These are phyloP conservation scores for Saccharomycopsis capsularis DNA, from an alignment of 805 yeast species.

Conservation along the genomic window DNA sequence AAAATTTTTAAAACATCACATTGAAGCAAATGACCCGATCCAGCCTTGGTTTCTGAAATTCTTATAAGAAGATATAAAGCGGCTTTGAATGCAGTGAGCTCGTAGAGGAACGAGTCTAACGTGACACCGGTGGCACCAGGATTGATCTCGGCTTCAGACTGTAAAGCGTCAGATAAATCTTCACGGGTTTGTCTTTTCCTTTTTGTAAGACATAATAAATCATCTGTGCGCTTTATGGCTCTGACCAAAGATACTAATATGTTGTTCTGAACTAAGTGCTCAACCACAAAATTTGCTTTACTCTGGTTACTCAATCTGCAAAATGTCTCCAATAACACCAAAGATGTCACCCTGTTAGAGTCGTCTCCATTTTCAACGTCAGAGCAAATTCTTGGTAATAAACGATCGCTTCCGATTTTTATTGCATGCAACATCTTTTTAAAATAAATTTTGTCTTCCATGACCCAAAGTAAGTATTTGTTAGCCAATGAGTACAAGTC, in stretches of 20 bases:
- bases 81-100: conserved; percentile 69
- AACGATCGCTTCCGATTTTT: conserved; percentile 49
- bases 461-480: conserved; percentile 50
- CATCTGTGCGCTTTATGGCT: conserved; percentile 60
- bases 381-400: conserved; percentile 59
- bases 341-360: conserved; percentile 63
- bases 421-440: conserved; percentile 39
- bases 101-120: conserved; percentile 55
- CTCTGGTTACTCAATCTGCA: conserved; percentile 20
- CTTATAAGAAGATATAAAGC: conserved; percentile 62
- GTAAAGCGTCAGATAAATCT: no score
- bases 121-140: conserved; percentile 22
- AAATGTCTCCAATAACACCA: conserved; percentile 65
- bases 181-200: no score
- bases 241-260: conserved; percentile 58
- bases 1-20: conserved; percentile 57
- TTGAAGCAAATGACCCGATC: conserved; percentile 72
- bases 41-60: conserved; percentile 67
- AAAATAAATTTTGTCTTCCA: conserved; percentile 29
- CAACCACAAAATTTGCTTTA: conserved; percentile 48
- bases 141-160: conserved; percentile 24
- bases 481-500: conserved; percentile 72
- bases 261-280: conserved; percentile 53
- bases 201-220: conserved; percentile 38
- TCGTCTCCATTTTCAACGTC: conserved; percentile 82